Evolutionary conservation across 331 rosid species (phyloP).

Genomic region (Saraca asoca): DNA sequence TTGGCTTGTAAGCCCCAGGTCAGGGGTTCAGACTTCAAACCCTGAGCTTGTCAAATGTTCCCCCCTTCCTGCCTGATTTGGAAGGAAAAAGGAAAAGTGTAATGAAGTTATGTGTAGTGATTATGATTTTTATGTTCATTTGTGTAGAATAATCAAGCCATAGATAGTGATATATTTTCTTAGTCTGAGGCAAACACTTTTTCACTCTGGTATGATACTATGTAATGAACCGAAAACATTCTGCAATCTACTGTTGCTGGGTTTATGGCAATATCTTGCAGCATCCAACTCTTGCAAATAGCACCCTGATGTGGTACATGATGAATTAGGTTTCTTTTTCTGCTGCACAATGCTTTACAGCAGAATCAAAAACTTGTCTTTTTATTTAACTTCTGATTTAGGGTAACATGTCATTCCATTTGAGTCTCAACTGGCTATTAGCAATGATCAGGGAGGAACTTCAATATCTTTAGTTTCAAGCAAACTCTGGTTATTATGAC

Average conservation of each 20-base stretch:
- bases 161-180: neutral
- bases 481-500: neutral
- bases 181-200: neutral
- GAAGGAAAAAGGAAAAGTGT: no score
- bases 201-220: neutral
- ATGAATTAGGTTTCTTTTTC: neutral
- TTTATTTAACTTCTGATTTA: neutral
- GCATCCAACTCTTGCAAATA: neutral
- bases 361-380: neutral
- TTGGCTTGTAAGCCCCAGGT: neutral
- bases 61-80: no score
- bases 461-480: constrained; percentile 12
- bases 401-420: constrained; percentile 4
- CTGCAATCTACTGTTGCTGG: neutral
- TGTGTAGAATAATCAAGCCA: no score
- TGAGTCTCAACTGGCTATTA: neutral
- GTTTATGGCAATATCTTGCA: neutral
- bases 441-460: neutral
- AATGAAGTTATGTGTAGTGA: neutral
- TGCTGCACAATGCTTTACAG: neutral
- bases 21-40: no score
- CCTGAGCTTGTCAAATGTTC: no score
- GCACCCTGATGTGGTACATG: neutral
- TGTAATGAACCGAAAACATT: no score
- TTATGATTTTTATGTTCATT: neutral